phyloP scores from a whole-genome alignment of 371 early-diverging fungal genomes.

The Syncephalis plumigaleata region DNA sequence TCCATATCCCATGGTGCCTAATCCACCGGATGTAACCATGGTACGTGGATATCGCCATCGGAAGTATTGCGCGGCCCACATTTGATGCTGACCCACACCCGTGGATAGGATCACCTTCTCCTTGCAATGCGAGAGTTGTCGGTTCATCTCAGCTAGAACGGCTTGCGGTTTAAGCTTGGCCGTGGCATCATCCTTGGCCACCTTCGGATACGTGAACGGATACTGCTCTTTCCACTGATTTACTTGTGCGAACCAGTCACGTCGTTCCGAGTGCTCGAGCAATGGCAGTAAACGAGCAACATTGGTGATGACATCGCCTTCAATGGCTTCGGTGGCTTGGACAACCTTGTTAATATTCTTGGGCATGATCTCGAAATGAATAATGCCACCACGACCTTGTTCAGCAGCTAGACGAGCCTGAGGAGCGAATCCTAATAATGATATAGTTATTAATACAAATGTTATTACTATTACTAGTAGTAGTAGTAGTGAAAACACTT shows the following conservation, averaged over 20 bases:
- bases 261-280: conserved; percentile 44
- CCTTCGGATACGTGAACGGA: conserved; percentile 52
- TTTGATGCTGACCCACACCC: conserved; percentile 97
- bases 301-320: conserved; percentile 86
- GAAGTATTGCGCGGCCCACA: conserved; percentile 86
- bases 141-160: conserved; percentile 77
- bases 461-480: neutral
- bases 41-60: conserved; percentile 82
- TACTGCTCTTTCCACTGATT: conserved; percentile 75
- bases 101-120: conserved; percentile 88
- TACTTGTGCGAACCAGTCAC: conserved; percentile 68
- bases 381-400: conserved; percentile 84
- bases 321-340: conserved; percentile 73
- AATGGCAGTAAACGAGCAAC: conserved; percentile 58
- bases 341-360: conserved; percentile 98
- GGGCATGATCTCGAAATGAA: conserved; percentile 96
- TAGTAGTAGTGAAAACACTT: neutral
- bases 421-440: conserved; percentile 59
- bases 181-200: conserved; percentile 12
- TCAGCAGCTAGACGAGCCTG: conserved; percentile 75
- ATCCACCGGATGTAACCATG: conserved; percentile 85
- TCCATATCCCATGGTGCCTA: conserved; percentile 97
- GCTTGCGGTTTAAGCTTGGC: conserved; percentile 76
- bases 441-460: neutral
- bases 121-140: conserved; percentile 61